phyloP scores from a whole-genome alignment of 306 rosid genomes.

The Cucumis melo region DNA sequence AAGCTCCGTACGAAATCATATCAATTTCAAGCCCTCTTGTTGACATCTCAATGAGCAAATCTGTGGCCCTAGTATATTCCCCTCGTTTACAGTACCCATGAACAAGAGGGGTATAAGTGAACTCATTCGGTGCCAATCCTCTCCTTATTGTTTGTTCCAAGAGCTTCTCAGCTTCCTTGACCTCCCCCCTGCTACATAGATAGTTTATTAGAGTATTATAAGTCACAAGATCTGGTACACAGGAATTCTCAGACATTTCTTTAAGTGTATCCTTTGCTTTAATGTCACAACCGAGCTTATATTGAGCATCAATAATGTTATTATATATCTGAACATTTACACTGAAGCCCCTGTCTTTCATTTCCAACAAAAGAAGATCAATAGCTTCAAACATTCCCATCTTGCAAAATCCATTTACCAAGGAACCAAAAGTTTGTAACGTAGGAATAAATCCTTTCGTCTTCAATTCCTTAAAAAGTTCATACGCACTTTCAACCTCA shows the following conservation, averaged over 20 bases:
- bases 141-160: slow-evolving; percentile 28
- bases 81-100: slow-evolving; percentile 48
- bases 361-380: slow-evolving; percentile 50
- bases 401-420: slow-evolving; percentile 59
- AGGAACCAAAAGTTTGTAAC: slow-evolving; percentile 44
- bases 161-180: slow-evolving; percentile 46
- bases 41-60: slow-evolving; percentile 50
- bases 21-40: slow-evolving; percentile 49
- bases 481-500: slow-evolving; percentile 30
- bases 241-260: slow-evolving; percentile 47
- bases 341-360: slow-evolving; percentile 44
- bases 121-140: slow-evolving; percentile 38
- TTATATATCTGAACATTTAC: slow-evolving; percentile 42
- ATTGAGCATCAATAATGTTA: slow-evolving; percentile 45
- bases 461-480: slow-evolving; percentile 46
- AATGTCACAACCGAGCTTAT: slow-evolving; percentile 28
- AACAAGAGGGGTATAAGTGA: slow-evolving; percentile 53
- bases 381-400: slow-evolving; percentile 36
- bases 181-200: slow-evolving; percentile 42
- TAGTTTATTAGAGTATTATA: slow-evolving; percentile 47
- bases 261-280: slow-evolving; percentile 28
- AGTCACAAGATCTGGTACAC: slow-evolving; percentile 58
- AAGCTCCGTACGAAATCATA: slow-evolving; percentile 62
- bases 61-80: slow-evolving; percentile 45
- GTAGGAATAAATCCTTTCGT: slow-evolving; percentile 55